A percentile compares a stretch with the other conserved stretches of the same genome.
Evolutionary conservation across 2,329 filamentous ascomycete genomes (phyloP).

Genomic region (Bipolaris cookei): DNA sequence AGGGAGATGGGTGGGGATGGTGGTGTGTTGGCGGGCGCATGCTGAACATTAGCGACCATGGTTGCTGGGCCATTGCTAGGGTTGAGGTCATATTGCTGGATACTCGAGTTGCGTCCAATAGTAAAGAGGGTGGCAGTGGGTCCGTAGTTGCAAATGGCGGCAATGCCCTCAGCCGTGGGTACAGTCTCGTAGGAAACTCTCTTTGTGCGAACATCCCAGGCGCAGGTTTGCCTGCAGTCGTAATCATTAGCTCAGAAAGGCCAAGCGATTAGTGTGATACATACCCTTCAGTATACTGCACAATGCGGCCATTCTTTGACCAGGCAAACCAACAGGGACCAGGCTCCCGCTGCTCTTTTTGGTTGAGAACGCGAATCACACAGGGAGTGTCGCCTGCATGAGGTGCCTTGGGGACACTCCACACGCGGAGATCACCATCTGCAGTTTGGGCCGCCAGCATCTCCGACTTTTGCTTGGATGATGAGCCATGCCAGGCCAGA

Average conservation of each 20-base stretch:
- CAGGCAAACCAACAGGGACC: constrained; percentile 96
- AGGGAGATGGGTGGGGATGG: constrained; percentile 83
- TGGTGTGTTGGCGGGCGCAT: constrained; percentile 77
- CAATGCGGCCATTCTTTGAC: constrained; percentile 96
- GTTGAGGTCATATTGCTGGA: constrained; percentile 95
- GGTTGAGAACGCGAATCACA: constrained; percentile 84
- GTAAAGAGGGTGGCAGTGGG: constrained; percentile 93
- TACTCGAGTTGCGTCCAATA: constrained; percentile 81
- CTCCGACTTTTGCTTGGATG: constrained; percentile 92
- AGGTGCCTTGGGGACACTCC: constrained; percentile 89
- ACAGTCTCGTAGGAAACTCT: constrained; percentile 89
- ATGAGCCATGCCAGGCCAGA: constrained; percentile 94
- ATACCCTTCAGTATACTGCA: constrained; percentile 90
- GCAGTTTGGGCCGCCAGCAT: constrained; percentile 94
- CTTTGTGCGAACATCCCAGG: constrained; percentile 98
- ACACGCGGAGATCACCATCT: constrained; percentile 91
- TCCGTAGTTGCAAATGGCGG: constrained; percentile 85
- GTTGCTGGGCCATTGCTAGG: constrained; percentile 65
- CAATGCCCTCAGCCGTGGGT: constrained; percentile 80
- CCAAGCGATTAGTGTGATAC: constrained; percentile 48
- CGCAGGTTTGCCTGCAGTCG: constrained; percentile 73
- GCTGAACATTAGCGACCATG: constrained; percentile 86
- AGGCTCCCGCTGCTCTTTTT: constrained; percentile 72
- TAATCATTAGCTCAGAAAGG: constrained; percentile 28
- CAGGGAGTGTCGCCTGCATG: constrained; percentile 75